Evolutionary conservation across 495 filamentous ascomycete species (phyloP).

Genomic region (Daldinia childiae): DNA sequence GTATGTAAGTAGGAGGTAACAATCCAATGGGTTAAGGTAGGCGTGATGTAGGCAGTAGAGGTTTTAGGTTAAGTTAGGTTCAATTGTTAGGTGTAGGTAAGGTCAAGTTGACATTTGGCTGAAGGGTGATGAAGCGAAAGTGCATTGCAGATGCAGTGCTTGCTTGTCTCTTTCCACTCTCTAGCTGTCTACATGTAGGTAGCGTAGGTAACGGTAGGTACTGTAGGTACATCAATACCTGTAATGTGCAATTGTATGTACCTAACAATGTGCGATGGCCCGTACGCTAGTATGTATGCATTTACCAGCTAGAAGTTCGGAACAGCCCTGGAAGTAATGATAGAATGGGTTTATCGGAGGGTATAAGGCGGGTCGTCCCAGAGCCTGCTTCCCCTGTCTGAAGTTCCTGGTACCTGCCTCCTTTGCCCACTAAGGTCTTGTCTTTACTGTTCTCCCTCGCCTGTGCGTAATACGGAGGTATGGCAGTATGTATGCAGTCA

Average conservation of each 20-base stretch:
- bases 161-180: neutral
- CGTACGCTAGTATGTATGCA: slow-evolving; percentile 35
- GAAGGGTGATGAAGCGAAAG: slow-evolving; percentile 35
- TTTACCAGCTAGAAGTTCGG: slow-evolving; percentile 31
- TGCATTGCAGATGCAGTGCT: slow-evolving; percentile 25
- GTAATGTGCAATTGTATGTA: too few relatives aligned
- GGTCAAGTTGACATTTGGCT: slow-evolving; percentile 27
- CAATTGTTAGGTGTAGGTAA: slow-evolving; percentile 17
- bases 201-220: too few relatives aligned
- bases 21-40: neutral
- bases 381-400: slow-evolving; percentile 26
- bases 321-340: slow-evolving; percentile 1
- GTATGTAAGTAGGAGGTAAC: neutral
- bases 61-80: slow-evolving; percentile 6
- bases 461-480: slow-evolving; percentile 42
- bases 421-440: slow-evolving; percentile 17
- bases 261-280: neutral
- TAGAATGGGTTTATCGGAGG: slow-evolving; percentile 31
- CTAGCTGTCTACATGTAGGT: too few relatives aligned
- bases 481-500: neutral
- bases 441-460: slow-evolving; percentile 1
- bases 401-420: slow-evolving; percentile 36
- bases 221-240: too few relatives aligned
- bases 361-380: slow-evolving; percentile 37
- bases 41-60: neutral